These are phyloP conservation scores for Gardenia jasminoides DNA, from an alignment of 257 asterid genomes.

Conservation along the genomic window DNA sequence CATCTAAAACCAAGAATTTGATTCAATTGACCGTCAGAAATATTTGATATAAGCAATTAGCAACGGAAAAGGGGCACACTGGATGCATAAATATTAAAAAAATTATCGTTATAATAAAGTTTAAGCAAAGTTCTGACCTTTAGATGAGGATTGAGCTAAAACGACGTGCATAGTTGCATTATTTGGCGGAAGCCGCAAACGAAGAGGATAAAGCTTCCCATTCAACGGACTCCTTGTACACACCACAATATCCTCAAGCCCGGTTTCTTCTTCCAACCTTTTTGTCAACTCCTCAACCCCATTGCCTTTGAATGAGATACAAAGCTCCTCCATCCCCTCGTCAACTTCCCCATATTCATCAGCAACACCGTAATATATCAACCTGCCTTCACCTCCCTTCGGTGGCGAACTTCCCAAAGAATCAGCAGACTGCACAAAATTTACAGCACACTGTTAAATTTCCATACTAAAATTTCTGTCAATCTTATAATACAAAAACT, in stretches of 20 bases:
- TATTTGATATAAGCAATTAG: background rate
- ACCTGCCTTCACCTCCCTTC: constrained; percentile 64
- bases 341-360: constrained; percentile 70
- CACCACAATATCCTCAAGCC: constrained; percentile 60
- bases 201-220: constrained; percentile 88
- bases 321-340: constrained; percentile 58
- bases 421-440: constrained; percentile 63
- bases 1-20: background rate
- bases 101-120: too few relatives aligned
- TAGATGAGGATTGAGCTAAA: constrained; percentile 60
- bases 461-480: background rate
- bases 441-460: background rate
- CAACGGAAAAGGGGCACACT: background rate
- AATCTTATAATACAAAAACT: background rate
- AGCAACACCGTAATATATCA: constrained; percentile 51
- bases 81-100: background rate
- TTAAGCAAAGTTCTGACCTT: constrained; percentile 35
- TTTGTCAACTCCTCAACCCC: constrained; percentile 52
- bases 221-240: constrained; percentile 73
- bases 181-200: constrained; percentile 92
- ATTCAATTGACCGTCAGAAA: background rate
- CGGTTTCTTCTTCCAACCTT: constrained; percentile 61
- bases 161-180: constrained; percentile 66
- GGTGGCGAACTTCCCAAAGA: constrained; percentile 59
- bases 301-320: constrained; percentile 65